These are phyloP conservation scores for Trichophyton equinum DNA, from an alignment of 2,329 filamentous ascomycete genomes.

Conservation along the genomic window DNA sequence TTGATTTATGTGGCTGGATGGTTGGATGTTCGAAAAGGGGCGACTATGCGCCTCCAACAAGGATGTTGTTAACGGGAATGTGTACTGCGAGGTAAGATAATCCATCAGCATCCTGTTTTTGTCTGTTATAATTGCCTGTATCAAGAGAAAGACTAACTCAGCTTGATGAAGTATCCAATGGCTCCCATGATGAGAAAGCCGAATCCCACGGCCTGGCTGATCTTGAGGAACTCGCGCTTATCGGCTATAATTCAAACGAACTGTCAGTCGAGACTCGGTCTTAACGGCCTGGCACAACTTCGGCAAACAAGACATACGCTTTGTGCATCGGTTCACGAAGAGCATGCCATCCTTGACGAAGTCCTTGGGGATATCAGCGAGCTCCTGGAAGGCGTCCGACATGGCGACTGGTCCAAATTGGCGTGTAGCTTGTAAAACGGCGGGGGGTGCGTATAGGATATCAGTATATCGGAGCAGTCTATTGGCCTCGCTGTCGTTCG, in stretches of 20 bases:
- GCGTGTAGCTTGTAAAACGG: neutral
- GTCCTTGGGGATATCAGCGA: conserved; percentile 46
- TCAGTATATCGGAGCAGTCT: neutral
- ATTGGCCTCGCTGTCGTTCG: neutral
- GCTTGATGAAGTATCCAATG: conserved; percentile 49
- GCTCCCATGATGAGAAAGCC: conserved; percentile 49
- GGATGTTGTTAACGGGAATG: conserved; percentile 40
- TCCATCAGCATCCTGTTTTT: neutral
- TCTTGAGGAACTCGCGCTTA: conserved; percentile 48
- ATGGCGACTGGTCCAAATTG: conserved; percentile 22
- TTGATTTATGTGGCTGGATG: neutral
- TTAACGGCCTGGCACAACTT: neutral
- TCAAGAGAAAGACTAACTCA: conserved; percentile 35
- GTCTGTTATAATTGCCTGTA: neutral
- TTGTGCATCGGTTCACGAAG: conserved; percentile 38
- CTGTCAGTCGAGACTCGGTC: neutral
- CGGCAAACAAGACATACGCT: conserved; percentile 23
- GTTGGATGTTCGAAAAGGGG: neutral
- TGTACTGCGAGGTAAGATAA: conserved; percentile 26
- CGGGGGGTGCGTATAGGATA: neutral
- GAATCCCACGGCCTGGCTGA: conserved; percentile 48
- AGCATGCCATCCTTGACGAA: conserved; percentile 40
- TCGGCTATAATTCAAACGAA: conserved; percentile 33
- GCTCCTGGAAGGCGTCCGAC: conserved; percentile 49
- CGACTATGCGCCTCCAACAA: conserved; percentile 35